Evolutionary conservation across 192 early-diverging fungal genomes (phyloP), one percentile per base, ranked within the genome.

Genomic region (Lunasporangiospora selenospora): DNA sequence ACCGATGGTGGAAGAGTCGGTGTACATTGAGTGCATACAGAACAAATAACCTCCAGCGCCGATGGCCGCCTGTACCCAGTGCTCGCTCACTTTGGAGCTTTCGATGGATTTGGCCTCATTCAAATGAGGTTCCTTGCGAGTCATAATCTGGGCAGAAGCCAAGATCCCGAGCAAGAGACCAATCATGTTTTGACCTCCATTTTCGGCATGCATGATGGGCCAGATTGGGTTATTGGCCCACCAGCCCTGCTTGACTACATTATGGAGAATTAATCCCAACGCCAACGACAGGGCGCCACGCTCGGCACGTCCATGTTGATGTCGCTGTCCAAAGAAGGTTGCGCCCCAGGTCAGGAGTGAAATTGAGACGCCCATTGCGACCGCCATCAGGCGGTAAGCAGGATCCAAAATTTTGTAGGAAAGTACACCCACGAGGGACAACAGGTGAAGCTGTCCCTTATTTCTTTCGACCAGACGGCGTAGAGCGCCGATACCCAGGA

Each of bases 201-300:
- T 90, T 10, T 23, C 65, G 29, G 51, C 73, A 54, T 91, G 78
- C 88, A 91, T 90, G 9, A 88, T 87, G 12, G 88, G 81, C 90
- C 90, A 91, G 33, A 84, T 84, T 5, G 89, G 88, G 58, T 91
- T 91, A 77, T 88, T 85, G 8, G 88, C 85, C 47, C 79, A 85
- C 83, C 88, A 90, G 21, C 82, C 75, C 75, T 87, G 80, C 55
- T 88, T 90, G 57, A 90, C 75, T 0, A 84, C 80, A 32, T 87
- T 77, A 66, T 83, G 83, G 3, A 83, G 48, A 16, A 91, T 56
- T 34, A 91, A 78, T 10, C 90, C 90, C 0, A 87, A 66, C 43
- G 80, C 58, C 85, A 87, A 88, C n/a, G 85, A 77, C 38, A 83
- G 65, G 23, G 80, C 77, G 16, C 82, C 75, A 40, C 80, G 77